phyloP scores from a whole-genome alignment of 768 basidiomycete species.

The Mycena alexandri region DNA sequence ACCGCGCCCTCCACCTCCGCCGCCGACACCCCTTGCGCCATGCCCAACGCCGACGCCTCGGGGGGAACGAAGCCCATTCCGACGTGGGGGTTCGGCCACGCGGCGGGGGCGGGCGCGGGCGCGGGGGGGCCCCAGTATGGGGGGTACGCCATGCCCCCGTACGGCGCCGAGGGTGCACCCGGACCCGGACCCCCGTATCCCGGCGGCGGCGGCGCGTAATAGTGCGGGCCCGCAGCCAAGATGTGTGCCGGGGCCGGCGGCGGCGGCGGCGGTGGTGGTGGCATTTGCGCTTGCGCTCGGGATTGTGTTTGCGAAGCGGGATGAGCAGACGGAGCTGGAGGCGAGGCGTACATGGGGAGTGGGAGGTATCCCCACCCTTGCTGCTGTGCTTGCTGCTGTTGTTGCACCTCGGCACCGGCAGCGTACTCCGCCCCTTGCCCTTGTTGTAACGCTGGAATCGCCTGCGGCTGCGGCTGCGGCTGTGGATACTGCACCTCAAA shows the following conservation, averaged over 20 bases:
- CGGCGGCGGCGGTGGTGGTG: slow-evolving; percentile 4
- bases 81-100: no score
- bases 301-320: no score
- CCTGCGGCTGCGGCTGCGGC: slow-evolving; percentile 3
- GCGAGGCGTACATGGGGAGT: slow-evolving; percentile 9
- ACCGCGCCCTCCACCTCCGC: neutral
- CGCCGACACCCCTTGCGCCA: no score
- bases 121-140: neutral
- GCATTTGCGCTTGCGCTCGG: no score
- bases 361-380: slow-evolving; percentile 12
- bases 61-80: no score
- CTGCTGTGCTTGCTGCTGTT: slow-evolving; percentile 1
- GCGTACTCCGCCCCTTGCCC: slow-evolving; percentile 1
- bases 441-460: no score
- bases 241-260: neutral
- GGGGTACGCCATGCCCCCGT: slow-evolving; percentile 15
- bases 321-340: no score
- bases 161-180: neutral
- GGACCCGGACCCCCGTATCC: neutral
- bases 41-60: neutral
- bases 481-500: slow-evolving; percentile 8
- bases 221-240: neutral
- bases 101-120: neutral
- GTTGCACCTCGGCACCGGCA: neutral
- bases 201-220: slow-evolving; percentile 2